Evolutionary conservation across 75 land plant genomes (phyloP), one percentile per base, ranked within the genome.

Genomic region (Selaginella moellendorffii): DNA sequence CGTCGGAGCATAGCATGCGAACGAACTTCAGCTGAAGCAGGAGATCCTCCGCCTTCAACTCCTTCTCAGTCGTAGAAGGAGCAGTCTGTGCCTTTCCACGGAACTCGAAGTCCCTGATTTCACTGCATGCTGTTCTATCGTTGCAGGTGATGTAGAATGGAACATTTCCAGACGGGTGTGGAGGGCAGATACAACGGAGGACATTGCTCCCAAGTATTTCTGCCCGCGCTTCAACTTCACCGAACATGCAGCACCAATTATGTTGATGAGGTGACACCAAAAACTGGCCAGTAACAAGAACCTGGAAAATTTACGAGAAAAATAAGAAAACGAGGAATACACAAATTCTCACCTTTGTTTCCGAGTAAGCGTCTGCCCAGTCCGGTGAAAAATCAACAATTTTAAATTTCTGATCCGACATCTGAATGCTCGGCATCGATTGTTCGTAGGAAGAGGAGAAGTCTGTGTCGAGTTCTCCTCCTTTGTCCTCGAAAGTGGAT

Each of bases 211-310:
- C 83, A 31, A 85, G 69, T 31, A 66, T 24, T 26, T 85, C 81
- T 9, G 69, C 74, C 18, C 72, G 72, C 64, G 80, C 74, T 65
- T 65, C 53, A 24, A 21, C 54, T 23, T 76, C 77, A 25, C 89
- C 93, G 71, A 81, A 79, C 14, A 76, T 76, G 65, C 75, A 80
- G 61, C 62, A 74, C 42, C 87, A 31, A 52, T 62, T 68, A 54
- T 74, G 74, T 1, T 65, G 64, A 26, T 53, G 46, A 29, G 73
- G 72, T 1, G 62, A 31, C 42, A 73, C 69, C 30, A 61, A 29
- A 69, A 85, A 82, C 51, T 68, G 24, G n/a, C 88, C 93, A 70
- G 74, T 67, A 17, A 85, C 73, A n/a, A 88, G 62, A 1, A 88
- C 84, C 93, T 88, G 79, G 54, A 56, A 2, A 56, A 56, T 8